Base-by-base conservation (phyloP, 495 filamentous ascomycete genomes). In the Talaromyces trachyspermus region DNA sequence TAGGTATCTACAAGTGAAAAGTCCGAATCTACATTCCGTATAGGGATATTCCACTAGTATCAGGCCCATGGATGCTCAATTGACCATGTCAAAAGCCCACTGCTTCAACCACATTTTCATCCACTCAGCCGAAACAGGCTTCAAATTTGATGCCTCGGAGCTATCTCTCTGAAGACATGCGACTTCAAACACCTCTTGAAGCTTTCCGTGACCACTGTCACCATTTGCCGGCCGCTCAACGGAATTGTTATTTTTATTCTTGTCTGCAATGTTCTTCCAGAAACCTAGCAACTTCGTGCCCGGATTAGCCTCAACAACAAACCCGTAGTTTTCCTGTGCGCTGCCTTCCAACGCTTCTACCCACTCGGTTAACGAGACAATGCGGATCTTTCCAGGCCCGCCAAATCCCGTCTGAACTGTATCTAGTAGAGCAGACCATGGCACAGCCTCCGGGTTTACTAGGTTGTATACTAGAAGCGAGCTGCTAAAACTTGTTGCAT, bases 61-160 rank as follows among this genome's bases (percentile, higher is more conserved):
- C 14, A 32, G 1, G 10, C 3, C 29, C 14, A 10, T 32, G 29
- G 3, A 9, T 10, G 1, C 10, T 32, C 29, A 32, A 1, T 2
- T 32, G 14, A 10, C 14, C 3, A 32, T 9, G 10, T 32, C 10
- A 37, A 46, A 46, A 36, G 29, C 12, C 44, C 44, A 46, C 20
- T 46, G 44, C 15, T 25, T 36, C 29, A 46, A 23, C 44, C 44
- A 46, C 37, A 46, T 17, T 18, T 25, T 46, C 27, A 46, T 35
- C 27, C 30, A 46, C n/a, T 46, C 30, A 25, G 44, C 11, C 19
- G 44, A 46, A 36, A 46, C 44, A 46, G 20, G 5, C 7, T 14
- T 29, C 15, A 45, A 24, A 29, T 26, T 24, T 7, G 20, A 35
- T 23, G 44, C 27, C 20, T 46, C 44, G n/a, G 44, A 46, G 23